phyloP scores from a whole-genome alignment of 2,329 filamentous ascomycete species.

The Simplicillium sp. region DNA sequence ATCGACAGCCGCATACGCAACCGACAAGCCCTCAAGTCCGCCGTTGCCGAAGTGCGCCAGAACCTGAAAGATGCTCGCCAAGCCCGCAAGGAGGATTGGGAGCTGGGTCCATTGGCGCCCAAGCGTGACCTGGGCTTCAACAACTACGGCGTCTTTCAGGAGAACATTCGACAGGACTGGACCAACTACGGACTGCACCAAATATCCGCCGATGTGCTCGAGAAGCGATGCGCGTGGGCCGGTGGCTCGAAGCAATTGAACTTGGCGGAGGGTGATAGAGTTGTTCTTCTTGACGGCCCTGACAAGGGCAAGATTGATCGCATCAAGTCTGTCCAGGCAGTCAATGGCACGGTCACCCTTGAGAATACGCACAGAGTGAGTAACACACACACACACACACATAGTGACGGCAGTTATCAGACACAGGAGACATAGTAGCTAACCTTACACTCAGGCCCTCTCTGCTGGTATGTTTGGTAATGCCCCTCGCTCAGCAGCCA shows the following conservation, averaged over 20 bases:
- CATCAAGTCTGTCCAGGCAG: conserved; percentile 47
- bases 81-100: conserved; percentile 65
- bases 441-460: conserved; percentile 28
- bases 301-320: conserved; percentile 77
- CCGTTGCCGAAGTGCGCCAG: conserved; percentile 21
- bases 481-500: conserved; percentile 17
- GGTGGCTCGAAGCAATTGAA: conserved; percentile 36
- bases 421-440: neutral
- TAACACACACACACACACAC: conserved; percentile 1
- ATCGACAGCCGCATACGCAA: conserved; percentile 18
- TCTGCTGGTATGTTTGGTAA: conserved; percentile 32
- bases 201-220: conserved; percentile 22
- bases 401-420: neutral
- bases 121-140: conserved; percentile 60
- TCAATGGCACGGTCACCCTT: conserved; percentile 50
- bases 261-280: conserved; percentile 42
- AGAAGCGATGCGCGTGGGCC: conserved; percentile 43
- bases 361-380: conserved; percentile 56
- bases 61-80: conserved; percentile 30
- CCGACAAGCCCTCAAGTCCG: conserved; percentile 19
- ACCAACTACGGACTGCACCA: conserved; percentile 18
- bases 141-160: conserved; percentile 46
- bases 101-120: conserved; percentile 68
- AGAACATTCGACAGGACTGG: conserved; percentile 26
- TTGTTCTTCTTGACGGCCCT: conserved; percentile 68